Base-by-base conservation (phyloP, 441 rosid species). In the Croton setiger region DNA sequence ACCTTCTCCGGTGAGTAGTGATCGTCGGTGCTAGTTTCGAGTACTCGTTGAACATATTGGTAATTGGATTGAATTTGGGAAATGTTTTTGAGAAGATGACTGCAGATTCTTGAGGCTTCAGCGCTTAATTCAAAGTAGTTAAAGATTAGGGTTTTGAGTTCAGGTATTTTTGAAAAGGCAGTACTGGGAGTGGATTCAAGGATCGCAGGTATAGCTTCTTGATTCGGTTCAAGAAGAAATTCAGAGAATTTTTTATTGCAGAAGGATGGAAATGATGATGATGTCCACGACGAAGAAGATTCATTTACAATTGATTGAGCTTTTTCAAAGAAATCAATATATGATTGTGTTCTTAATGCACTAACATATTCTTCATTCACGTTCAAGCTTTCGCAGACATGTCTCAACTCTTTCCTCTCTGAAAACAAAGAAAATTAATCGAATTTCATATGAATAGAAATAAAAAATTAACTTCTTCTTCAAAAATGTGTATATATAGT, bases 311-410 rank as follows among this genome's bases (percentile, higher is more conserved):
- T 60, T 33, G 47, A 53, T 27, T 79, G 81, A 48, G 85, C 87
- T 70, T 79, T 81, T n/a, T 58, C 69, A 57, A 76, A 77, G 74
- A 75, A 74, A 6, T 79, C 87, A 7, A 64, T 69, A 39, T 67
- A 81, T 17, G 87, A 84, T 72, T 81, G 74, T 18, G 83, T 84
- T 75, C 87, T 71, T 69, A 81, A 54, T 35, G 83, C 80, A 37
- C 79, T 64, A 4, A 63, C 66, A 73, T 84, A 81, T 21, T 81
- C 85, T 18, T 81, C 81, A 5, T 81, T 74, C 0, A 84, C 71
- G 21, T 74, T 81, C 74, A 84, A 69, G 74, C 76, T 74, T 65
- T 75, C 64, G 5, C 60, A 4, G 37, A 21, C 77, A 35, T 69
- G 68, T 48, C 56, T 67, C 60, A 65, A 11, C 44, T 69, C 73